These are phyloP conservation scores for Coleophoma eucalyptorum DNA, from an alignment of 2,329 filamentous ascomycete genomes.

Conservation along the genomic window DNA sequence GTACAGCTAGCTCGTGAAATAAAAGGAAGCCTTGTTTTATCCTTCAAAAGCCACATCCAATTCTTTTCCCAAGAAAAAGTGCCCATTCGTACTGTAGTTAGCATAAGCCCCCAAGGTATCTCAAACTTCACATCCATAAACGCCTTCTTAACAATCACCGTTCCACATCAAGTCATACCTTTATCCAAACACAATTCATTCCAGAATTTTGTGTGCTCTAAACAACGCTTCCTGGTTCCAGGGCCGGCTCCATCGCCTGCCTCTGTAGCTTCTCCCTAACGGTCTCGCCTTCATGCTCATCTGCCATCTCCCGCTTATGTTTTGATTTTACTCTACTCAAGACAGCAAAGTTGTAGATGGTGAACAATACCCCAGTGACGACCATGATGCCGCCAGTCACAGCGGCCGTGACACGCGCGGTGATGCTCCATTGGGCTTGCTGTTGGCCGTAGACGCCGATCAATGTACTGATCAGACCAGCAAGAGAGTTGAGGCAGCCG, in stretches of 20 bases:
- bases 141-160: too few relatives aligned
- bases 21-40: too few relatives aligned
- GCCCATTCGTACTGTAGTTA: too few relatives aligned
- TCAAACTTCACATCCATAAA: too few relatives aligned
- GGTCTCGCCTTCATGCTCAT: conserved; percentile 8
- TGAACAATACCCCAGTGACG: conserved; percentile 18
- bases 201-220: neutral
- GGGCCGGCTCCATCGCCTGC: conserved; percentile 11
- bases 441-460: conserved; percentile 21
- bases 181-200: too few relatives aligned
- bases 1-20: too few relatives aligned
- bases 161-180: too few relatives aligned
- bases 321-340: conserved; percentile 18
- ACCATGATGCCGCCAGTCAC: conserved; percentile 16
- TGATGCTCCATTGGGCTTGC: conserved; percentile 17
- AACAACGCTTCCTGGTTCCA: conserved; percentile 20
- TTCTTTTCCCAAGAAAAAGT: too few relatives aligned
- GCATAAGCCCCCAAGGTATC: too few relatives aligned
- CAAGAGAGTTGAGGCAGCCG: conserved; percentile 18
- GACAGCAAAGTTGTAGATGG: conserved; percentile 21
- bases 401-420: conserved; percentile 20
- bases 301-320: conserved; percentile 19
- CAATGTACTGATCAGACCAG: conserved; percentile 22
- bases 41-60: too few relatives aligned
- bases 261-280: conserved; percentile 17